A percentile compares a stretch with the other conserved stretches of the same genome.
Conservation (phyloP, 768 basidiomycete species). For the Ramaria rubella region DNA sequence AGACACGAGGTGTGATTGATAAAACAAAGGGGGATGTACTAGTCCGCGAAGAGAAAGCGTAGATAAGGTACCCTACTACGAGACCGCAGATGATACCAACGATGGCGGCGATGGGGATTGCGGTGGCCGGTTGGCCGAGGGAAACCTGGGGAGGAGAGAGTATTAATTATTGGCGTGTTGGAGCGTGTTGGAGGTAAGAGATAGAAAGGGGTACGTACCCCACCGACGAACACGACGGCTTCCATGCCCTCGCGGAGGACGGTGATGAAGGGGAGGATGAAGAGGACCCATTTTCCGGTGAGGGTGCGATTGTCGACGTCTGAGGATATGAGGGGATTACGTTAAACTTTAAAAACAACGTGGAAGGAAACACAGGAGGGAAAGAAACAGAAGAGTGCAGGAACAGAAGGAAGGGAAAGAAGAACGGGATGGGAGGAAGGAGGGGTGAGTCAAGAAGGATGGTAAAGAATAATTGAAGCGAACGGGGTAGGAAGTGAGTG, state of each 20-base stretch:
- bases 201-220: slow-evolving; percentile 34
- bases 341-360: not conserved
- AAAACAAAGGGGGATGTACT: slow-evolving; percentile 36
- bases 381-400: not conserved
- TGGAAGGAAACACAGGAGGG: not conserved
- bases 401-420: not conserved
- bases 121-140: slow-evolving; percentile 69
- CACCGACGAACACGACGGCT: slow-evolving; percentile 89
- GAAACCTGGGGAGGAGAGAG: slow-evolving; percentile 40
- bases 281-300: slow-evolving; percentile 78
- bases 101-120: slow-evolving; percentile 89
- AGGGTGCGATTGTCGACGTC: slow-evolving; percentile 43
- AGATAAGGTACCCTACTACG: slow-evolving; percentile 67
- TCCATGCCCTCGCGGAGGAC: slow-evolving; percentile 93
- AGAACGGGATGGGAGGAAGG: not conserved
- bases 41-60: slow-evolving; percentile 68
- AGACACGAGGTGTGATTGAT: not conserved
- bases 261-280: slow-evolving; percentile 85
- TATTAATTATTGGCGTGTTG: not conserved
- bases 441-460: not conserved
- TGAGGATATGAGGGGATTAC: slow-evolving; percentile 13
- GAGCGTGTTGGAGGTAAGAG: not conserved
- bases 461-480: not conserved
- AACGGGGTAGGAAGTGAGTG: slow-evolving; percentile 1
- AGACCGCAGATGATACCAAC: slow-evolving; percentile 77